Evolutionary conservation across 2,329 filamentous ascomycete species (phyloP).

Genomic region (Bertia moriformis): DNA sequence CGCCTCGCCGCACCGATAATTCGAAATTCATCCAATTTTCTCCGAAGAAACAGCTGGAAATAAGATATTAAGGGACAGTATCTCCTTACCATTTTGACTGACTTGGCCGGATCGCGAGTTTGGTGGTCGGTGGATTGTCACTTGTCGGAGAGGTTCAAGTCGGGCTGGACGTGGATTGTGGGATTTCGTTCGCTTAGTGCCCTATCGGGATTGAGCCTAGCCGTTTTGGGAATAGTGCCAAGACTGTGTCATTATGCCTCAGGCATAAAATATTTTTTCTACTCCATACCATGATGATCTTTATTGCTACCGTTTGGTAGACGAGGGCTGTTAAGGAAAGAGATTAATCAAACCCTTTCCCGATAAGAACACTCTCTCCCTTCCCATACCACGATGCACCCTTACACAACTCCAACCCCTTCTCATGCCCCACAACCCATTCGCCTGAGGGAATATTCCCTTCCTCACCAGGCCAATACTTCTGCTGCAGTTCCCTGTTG

Average conservation of each 20-base stretch:
- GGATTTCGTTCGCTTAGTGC: constrained; percentile 27
- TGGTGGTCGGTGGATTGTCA: constrained; percentile 22
- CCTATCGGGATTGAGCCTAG: constrained; percentile 17
- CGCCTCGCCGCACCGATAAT: neutral
- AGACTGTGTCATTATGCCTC: neutral
- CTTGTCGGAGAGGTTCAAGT: constrained; percentile 19
- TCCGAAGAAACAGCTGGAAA: constrained; percentile 5
- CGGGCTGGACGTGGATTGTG: constrained; percentile 19
- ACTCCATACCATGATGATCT: no score
- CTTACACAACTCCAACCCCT: neutral
- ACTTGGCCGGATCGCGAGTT: constrained; percentile 23
- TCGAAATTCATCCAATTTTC: constrained; percentile 6
- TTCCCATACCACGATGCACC: neutral
- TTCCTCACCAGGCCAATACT: neutral
- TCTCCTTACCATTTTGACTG: constrained; percentile 29
- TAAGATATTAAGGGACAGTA: constrained; percentile 5
- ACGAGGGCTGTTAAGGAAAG: no score
- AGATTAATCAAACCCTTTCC: constrained; percentile 1
- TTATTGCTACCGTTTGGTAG: no score
- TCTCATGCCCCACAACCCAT: neutral
- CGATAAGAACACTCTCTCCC: neutral
- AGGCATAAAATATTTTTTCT: no score
- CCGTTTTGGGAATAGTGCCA: constrained; percentile 7
- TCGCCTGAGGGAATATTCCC: neutral
- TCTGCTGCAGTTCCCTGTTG: neutral